A percentile compares a stretch with the other conserved stretches of the same genome.
Conservation (phyloP, 805 yeast genomes). For the Zygoascus tannicola region DNA sequence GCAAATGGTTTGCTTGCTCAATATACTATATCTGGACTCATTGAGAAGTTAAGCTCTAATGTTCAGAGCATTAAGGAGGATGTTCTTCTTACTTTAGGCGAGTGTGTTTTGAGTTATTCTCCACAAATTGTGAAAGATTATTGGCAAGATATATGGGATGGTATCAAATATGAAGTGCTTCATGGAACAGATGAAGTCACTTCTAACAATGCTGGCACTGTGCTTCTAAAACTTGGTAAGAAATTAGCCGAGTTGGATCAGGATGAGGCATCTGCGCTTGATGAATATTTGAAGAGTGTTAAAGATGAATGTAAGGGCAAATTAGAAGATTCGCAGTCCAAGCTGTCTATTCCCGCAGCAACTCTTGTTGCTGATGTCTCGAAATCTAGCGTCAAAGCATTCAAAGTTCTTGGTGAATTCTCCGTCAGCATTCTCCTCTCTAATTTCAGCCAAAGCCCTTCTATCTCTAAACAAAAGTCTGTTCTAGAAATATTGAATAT, state of each 20-base stretch:
- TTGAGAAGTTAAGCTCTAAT: conserved; percentile 34
- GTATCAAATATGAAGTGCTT: conserved; percentile 78
- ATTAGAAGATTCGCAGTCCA: conserved; percentile 41
- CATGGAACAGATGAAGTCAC: conserved; percentile 55
- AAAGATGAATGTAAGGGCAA: conserved; percentile 39
- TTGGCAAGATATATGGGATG: conserved; percentile 78
- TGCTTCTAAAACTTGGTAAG: conserved; percentile 37
- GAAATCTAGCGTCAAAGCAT: conserved; percentile 37
- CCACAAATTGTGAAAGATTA: conserved; percentile 40
- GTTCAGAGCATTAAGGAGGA: conserved; percentile 45
- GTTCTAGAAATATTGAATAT: conserved; percentile 52
- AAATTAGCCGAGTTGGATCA: conserved; percentile 25
- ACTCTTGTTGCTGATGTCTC: conserved; percentile 49
- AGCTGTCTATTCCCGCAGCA: conserved; percentile 53
- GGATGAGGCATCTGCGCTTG: conserved; percentile 26
- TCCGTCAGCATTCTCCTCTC: conserved; percentile 38
- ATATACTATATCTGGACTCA: conserved; percentile 65
- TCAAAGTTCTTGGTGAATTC: conserved; percentile 30
- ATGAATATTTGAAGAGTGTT: conserved; percentile 32
- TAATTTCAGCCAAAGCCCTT: conserved; percentile 20
- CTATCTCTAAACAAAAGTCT: conserved; percentile 47
- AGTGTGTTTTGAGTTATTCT: conserved; percentile 47
- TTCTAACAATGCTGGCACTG: conserved; percentile 33
- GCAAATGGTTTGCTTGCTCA: conserved; percentile 54
- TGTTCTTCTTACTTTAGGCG: conserved; percentile 51